phyloP scores from a whole-genome alignment of 495 filamentous ascomycete genomes.

The Apiosordaria backusii region DNA sequence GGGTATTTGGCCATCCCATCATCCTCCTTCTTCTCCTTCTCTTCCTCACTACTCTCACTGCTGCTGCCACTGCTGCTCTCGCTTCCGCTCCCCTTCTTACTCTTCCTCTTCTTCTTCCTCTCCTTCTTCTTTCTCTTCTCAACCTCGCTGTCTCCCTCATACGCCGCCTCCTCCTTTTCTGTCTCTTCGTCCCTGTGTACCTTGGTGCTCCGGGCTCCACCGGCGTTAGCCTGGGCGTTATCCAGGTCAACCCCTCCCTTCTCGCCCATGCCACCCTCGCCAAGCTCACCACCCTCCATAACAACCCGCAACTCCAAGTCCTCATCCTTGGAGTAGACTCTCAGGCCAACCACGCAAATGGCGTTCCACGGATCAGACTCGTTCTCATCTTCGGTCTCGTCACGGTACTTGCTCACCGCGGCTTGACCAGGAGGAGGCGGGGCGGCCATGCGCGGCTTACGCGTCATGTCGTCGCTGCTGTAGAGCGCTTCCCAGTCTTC shows the following conservation, averaged over 20 bases:
- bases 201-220: slow-evolving; percentile 33
- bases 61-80: slow-evolving; percentile 17
- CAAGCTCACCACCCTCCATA: slow-evolving; percentile 47
- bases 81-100: slow-evolving; percentile 16
- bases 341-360: slow-evolving; percentile 47
- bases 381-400: slow-evolving; percentile 44
- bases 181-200: slow-evolving; percentile 26
- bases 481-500: slow-evolving; percentile 52
- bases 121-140: slow-evolving; percentile 27
- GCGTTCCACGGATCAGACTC: slow-evolving; percentile 51
- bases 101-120: slow-evolving; percentile 18
- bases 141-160: slow-evolving; percentile 36
- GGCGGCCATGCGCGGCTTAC: slow-evolving; percentile 42
- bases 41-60: slow-evolving; percentile 11
- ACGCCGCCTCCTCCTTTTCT: slow-evolving; percentile 29
- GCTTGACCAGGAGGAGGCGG: slow-evolving; percentile 28
- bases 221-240: slow-evolving; percentile 49
- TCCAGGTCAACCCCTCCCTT: slow-evolving; percentile 49
- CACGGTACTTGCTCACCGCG: slow-evolving; percentile 37
- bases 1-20: slow-evolving; percentile 27
- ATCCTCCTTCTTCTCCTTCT: slow-evolving; percentile 18
- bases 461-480: slow-evolving; percentile 48
- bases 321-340: slow-evolving; percentile 49
- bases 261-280: slow-evolving; percentile 49
- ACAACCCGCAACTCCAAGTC: slow-evolving; percentile 46